These are phyloP conservation scores for Turnera subulata DNA, from an alignment of 345 rosid species.

Conservation along the genomic window DNA sequence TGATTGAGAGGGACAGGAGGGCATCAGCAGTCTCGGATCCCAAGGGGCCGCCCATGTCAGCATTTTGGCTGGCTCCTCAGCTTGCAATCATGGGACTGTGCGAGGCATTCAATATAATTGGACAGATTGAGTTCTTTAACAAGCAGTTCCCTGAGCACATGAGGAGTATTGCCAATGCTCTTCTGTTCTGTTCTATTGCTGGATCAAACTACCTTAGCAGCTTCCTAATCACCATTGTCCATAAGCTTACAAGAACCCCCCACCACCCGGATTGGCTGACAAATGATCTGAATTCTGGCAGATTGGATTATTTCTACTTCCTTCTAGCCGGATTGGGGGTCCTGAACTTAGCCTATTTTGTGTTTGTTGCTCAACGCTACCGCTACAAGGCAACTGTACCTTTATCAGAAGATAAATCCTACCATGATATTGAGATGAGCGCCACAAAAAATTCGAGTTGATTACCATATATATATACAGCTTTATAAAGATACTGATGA, in stretches of 20 bases:
- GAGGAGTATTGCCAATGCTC: slow-evolving; percentile 34
- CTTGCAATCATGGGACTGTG: slow-evolving; percentile 29
- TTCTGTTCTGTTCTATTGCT: slow-evolving; percentile 19
- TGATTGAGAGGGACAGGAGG: slow-evolving; percentile 31
- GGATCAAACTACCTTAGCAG: slow-evolving; percentile 19
- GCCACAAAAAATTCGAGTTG: neutral
- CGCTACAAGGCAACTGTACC: slow-evolving; percentile 14
- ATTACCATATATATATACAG: neutral
- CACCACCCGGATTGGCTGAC: slow-evolving; percentile 25
- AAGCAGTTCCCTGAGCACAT: slow-evolving; percentile 41
- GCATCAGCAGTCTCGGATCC: slow-evolving; percentile 4
- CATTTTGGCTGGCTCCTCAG: slow-evolving; percentile 38
- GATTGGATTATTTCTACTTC: slow-evolving; percentile 34
- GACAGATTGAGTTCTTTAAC: slow-evolving; percentile 40
- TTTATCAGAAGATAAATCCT: neutral
- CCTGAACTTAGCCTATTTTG: slow-evolving; percentile 24
- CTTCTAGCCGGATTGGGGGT: slow-evolving; percentile 28
- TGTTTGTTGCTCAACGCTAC: slow-evolving; percentile 23
- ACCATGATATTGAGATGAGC: neutral
- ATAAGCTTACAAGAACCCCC: slow-evolving; percentile 6
- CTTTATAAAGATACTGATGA: no score
- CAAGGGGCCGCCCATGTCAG: slow-evolving; percentile 22
- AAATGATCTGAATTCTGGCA: slow-evolving; percentile 29
- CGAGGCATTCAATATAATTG: slow-evolving; percentile 28
- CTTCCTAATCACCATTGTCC: slow-evolving; percentile 14